Percentiles rank a stretch among this genome's conserved stretches.
These are phyloP conservation scores for Citeromyces hawaiiensis DNA, from an alignment of 1,139 yeast species.

Conservation along the genomic window DNA sequence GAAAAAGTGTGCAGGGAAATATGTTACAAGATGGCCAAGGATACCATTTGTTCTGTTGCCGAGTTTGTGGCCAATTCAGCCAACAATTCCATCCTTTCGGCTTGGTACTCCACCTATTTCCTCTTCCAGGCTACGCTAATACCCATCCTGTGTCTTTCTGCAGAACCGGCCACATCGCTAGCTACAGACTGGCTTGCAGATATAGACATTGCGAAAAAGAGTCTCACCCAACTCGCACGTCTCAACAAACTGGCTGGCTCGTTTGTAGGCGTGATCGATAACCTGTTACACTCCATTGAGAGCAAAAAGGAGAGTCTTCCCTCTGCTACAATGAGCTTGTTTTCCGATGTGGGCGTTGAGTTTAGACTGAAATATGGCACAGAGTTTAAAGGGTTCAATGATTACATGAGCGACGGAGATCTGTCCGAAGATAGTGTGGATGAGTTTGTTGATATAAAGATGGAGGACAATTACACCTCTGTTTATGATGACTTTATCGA, in stretches of 20 bases:
- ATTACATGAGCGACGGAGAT: background rate
- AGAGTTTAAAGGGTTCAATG: background rate
- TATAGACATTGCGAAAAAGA: conserved; percentile 29
- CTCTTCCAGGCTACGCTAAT: conserved; percentile 46
- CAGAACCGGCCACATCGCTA: conserved; percentile 31
- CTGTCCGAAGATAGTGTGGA: background rate
- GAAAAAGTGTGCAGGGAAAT: conserved; percentile 35
- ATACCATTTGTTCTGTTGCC: conserved; percentile 35
- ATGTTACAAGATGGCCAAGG: conserved; percentile 39
- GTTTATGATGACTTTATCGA: background rate
- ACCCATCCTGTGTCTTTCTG: conserved; percentile 38
- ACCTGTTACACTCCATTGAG: conserved; percentile 9
- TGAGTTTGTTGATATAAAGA: background rate
- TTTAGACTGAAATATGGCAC: background rate
- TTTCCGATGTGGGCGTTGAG: background rate
- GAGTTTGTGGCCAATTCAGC: conserved; percentile 24
- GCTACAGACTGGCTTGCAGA: conserved; percentile 31
- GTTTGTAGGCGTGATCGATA: conserved; percentile 34
- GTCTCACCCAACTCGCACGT: conserved; percentile 23
- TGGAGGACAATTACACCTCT: background rate
- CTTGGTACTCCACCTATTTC: conserved; percentile 55
- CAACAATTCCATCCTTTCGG: conserved; percentile 28
- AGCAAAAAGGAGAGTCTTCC: background rate
- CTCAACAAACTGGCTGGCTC: conserved; percentile 35
- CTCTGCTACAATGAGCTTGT: background rate